Percentiles rank a stretch among this genome's conserved stretches.
Conservation (phyloP, 495 filamentous ascomycete species). For the Thozetella sp. region DNA sequence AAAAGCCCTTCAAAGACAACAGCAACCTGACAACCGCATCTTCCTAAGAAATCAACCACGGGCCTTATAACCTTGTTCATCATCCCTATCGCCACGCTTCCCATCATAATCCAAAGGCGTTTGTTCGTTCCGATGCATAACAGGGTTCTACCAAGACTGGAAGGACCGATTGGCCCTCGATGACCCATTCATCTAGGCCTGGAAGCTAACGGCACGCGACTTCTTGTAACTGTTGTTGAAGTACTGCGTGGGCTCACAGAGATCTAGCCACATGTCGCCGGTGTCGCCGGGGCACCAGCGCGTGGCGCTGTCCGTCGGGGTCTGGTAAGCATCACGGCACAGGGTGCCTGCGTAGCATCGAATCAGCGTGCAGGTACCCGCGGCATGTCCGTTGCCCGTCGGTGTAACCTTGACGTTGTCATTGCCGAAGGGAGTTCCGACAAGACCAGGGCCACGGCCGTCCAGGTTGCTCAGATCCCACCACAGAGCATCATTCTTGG, state of each 20-base stretch:
- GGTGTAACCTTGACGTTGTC: slow-evolving; percentile 13
- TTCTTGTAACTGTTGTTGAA: no score
- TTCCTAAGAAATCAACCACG: no score
- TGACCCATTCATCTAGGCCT: no score
- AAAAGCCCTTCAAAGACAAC: no score
- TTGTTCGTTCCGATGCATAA: no score
- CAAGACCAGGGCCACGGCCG: slow-evolving; percentile 8
- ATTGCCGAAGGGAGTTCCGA: slow-evolving; percentile 10
- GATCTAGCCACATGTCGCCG: slow-evolving; percentile 11
- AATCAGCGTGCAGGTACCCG: slow-evolving; percentile 8
- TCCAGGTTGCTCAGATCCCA: slow-evolving; percentile 17
- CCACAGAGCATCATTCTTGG: background rate
- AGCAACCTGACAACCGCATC: no score
- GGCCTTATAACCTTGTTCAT: no score
- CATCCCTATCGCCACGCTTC: no score
- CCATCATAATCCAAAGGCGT: no score
- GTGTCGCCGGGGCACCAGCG: slow-evolving; percentile 6
- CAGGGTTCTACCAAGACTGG: no score
- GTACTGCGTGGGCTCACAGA: slow-evolving; percentile 14
- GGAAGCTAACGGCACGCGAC: no score
- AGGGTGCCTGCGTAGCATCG: slow-evolving; percentile 6
- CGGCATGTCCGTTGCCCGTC: slow-evolving; percentile 6
- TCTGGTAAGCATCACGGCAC: slow-evolving; percentile 8
- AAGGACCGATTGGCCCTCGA: no score
- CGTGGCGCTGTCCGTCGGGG: slow-evolving; percentile 5